Evolutionary conservation across 352 stramenopile genomes (phyloP).

Genomic region (Phytophthora uliginosa): DNA sequence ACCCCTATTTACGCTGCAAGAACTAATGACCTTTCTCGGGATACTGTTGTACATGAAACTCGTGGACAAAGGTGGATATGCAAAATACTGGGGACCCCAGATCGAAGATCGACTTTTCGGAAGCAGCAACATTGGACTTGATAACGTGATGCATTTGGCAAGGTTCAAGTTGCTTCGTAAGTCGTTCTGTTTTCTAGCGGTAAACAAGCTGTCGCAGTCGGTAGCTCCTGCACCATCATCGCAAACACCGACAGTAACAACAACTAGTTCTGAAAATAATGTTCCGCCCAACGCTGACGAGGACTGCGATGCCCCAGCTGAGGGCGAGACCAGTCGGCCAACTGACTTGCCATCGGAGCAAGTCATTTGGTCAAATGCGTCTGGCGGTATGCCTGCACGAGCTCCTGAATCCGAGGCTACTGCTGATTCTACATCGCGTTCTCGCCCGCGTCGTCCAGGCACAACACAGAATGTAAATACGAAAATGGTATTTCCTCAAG

Average conservation of each 20-base stretch:
- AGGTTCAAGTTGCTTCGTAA: not conserved
- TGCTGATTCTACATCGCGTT: not conserved
- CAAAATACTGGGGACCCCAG: not conserved
- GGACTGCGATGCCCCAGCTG: not conserved
- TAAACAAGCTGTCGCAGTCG: not conserved
- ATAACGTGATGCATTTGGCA: not conserved
- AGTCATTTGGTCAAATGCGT: not conserved
- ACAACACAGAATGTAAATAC: no score
- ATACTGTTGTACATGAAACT: not conserved
- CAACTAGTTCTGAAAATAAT: not conserved
- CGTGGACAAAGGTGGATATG: not conserved
- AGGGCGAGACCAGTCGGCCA: not conserved
- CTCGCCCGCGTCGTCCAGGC: not conserved
- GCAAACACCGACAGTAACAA: not conserved
- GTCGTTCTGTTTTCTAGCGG: not conserved
- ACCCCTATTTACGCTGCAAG: not conserved
- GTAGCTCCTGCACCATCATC: not conserved
- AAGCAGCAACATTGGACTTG: not conserved
- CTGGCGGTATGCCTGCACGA: not conserved
- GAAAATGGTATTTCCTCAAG: no score
- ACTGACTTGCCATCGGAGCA: not conserved
- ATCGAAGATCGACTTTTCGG: not conserved
- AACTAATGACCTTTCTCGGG: not conserved
- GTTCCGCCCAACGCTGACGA: not conserved
- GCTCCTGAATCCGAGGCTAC: not conserved